Percentiles rank a stretch among this genome's conserved stretches.
Conservation (phyloP, 371 early-diverging fungal genomes). For the Mortierella sp. region DNA sequence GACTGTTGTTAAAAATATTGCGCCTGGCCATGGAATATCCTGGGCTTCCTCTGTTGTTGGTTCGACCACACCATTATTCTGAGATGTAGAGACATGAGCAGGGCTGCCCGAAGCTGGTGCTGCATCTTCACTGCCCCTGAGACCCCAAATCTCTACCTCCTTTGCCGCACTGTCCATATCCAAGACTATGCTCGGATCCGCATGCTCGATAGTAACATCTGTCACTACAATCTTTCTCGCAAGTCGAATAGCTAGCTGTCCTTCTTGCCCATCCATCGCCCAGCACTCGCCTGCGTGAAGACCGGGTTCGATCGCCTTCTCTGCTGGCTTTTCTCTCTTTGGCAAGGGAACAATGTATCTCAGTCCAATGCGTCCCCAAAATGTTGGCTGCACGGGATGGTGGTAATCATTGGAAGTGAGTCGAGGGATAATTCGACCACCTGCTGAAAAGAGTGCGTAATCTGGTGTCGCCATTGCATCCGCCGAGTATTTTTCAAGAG, state of each 20-base stretch:
- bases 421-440: conserved; percentile 70
- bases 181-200: conserved; percentile 63
- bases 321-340: conserved; percentile 57
- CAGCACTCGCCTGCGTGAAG: conserved; percentile 79
- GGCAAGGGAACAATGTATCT: conserved; percentile 32
- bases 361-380: conserved; percentile 46
- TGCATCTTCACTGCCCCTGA: conserved; percentile 51
- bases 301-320: conserved; percentile 65
- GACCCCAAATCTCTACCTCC: conserved; percentile 77
- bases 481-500: conserved; percentile 61
- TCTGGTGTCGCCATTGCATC: conserved; percentile 73
- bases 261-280: conserved; percentile 74
- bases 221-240: conserved; percentile 66
- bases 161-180: conserved; percentile 74
- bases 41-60: not conserved
- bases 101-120: not conserved
- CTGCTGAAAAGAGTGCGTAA: conserved; percentile 77
- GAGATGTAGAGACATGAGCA: not conserved
- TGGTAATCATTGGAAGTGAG: conserved; percentile 70
- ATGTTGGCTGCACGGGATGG: conserved; percentile 42
- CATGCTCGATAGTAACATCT: conserved; percentile 80
- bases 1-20: conserved; percentile 28
- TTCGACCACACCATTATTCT: not conserved
- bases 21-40: conserved; percentile 41
- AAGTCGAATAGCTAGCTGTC: conserved; percentile 73